Base-by-base conservation (phyloP, 495 filamentous ascomycete genomes). In the Aspergillus carlsbadensis region DNA sequence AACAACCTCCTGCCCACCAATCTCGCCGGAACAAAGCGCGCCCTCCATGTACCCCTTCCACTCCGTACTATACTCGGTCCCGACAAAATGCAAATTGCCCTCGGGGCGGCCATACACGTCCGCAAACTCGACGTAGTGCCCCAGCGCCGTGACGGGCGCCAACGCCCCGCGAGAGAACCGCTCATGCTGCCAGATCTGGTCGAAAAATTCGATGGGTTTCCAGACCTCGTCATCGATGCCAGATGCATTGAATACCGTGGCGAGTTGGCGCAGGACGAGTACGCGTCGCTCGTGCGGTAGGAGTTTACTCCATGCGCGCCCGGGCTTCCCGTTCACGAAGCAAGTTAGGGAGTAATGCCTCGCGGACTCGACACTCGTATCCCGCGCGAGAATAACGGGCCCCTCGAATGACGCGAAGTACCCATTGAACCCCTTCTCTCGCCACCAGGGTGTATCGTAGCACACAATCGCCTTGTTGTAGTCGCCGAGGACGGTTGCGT, bases 11-110 rank as follows among this genome's bases (percentile, higher is more conserved):
- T 50, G 56, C 5, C 69, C 76, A 2, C 63, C 76, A 49, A 67
- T 65, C 24, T 70, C 50, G 0, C 76, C 77, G 33, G 57, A 65
- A 11, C 67, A 37, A 7, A 79, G 52, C 3, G 78, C 78, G 0
- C 79, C 78, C 55, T 80, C 76, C 76, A 82, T 80, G 55, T 76
- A 78, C 15, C 78, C 78, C 54, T 66, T 70, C 76, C 77, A 80
- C 17, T 67, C 65, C 10, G 29, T 55, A 3, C 74, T 62, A 22
- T 67, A 76, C 63, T 81, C 79, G 4, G 74, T 75, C 1, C 77
- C 78, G 0, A 67, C 72, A 65, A 81, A 81, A 56, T 81, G 79
- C 14, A 79, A n/a, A 54, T 71, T 64, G 1, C 66, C 60, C 6
- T 26, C 42, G 14, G 21, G 6, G 13, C 14, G n/a, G 5, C 65